Evolutionary conservation across 2,329 filamentous ascomycete species (phyloP).

Genomic region (Apiospora phragmitis): DNA sequence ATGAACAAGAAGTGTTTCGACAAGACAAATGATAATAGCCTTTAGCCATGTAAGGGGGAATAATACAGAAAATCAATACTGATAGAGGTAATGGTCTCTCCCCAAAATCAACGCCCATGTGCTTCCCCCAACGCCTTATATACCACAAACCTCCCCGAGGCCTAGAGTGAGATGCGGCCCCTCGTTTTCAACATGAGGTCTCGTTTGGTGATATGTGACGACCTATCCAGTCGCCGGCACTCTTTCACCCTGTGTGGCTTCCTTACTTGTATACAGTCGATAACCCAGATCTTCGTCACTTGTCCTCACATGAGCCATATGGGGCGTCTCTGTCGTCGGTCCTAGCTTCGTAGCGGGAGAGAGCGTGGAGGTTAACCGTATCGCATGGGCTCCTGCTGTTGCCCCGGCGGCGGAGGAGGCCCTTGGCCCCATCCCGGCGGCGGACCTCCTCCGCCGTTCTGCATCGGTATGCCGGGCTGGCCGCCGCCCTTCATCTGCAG

Average conservation of each 20-base stretch:
- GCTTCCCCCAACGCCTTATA: not conserved
- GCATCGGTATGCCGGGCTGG: constrained; percentile 36
- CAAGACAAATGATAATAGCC: not conserved
- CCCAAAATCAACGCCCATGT: not conserved
- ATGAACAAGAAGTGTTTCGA: not conserved
- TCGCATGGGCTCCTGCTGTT: constrained; percentile 16
- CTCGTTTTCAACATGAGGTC: not conserved
- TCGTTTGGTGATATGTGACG: not conserved
- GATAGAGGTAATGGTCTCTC: not conserved
- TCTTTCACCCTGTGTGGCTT: not conserved
- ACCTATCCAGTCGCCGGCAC: not conserved
- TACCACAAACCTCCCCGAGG: not conserved
- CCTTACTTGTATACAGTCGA: not conserved
- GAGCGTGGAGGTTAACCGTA: constrained; percentile 4
- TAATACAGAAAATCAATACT: constrained; percentile 1
- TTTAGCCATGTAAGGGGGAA: not conserved
- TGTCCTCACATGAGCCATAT: not conserved
- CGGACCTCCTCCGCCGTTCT: constrained; percentile 28
- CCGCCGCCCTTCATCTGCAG: constrained; percentile 46
- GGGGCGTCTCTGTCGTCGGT: not conserved
- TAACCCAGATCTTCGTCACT: not conserved
- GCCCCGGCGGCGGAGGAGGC: constrained; percentile 16
- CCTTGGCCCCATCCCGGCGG: constrained; percentile 34
- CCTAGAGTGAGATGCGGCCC: not conserved
- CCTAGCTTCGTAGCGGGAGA: not conserved